Base-by-base conservation (phyloP, 371 early-diverging fungal species). In the Mucor racemosus region DNA sequence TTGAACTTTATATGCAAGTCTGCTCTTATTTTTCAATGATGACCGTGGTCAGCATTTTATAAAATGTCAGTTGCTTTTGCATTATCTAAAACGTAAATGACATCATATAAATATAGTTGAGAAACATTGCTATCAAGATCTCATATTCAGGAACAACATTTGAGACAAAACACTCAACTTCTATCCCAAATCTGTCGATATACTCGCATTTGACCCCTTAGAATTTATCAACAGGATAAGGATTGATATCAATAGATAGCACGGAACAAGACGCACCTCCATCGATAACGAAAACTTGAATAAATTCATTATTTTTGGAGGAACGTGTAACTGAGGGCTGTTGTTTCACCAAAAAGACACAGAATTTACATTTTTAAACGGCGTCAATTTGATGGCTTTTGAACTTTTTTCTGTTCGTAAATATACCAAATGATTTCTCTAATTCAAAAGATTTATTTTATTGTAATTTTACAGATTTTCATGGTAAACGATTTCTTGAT, bases 331-430 rank as follows among this genome's bases (percentile, higher is more conserved):
- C 46, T 46, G 46, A 46, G 19, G 19, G 19, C 17, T 1, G 46
- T 46, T n/a, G 46, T 46, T 46, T 46, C 46, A 46, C 46, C 21
- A 46, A 46, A 46, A 19, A 46, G n/a, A 19, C 46, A 46, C 46
- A 46, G 46, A 46, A 46, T 17, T 17, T 46, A 17, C 19, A 26
- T n/a, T 19, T 46, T 46, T 8, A 46, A 46, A 46, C 17, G 46
- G 46, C 46, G 46, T 46, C 46, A 46, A 46, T 46, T 8, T 46
- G 10, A 46, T n/a, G 46, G 46, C 17, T 46, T 46, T 46, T 46
- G 46, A n/a, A 1, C 26, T 26, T 26, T 26, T 26, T 26, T 26
- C 26, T 26, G 26, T 17, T 46, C 9, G 19, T 17, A 46, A 46
- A 46, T n/a, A n/a, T 19, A 46, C 46, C 46, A 46, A 19, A 38